Evolutionary conservation across 2,329 filamentous ascomycete genomes (phyloP).

Genomic region (Albifimbria verrucaria): DNA sequence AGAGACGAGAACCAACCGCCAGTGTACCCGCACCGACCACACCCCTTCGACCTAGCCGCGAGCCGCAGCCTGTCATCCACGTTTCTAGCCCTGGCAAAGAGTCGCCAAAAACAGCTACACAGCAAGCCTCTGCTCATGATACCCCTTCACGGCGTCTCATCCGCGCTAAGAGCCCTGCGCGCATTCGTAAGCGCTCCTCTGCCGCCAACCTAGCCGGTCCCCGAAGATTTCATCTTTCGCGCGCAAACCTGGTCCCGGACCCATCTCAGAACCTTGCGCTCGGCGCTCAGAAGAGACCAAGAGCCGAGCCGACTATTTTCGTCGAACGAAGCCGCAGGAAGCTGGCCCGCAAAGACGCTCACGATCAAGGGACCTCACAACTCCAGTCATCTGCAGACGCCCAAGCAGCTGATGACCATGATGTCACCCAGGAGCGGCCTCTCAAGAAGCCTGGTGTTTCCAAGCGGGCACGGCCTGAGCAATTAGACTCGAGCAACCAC

Average conservation of each 20-base stretch:
- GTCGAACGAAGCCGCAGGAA: conserved; percentile 48
- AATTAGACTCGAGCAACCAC: conserved; percentile 14
- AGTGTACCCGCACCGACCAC: conserved; percentile 19
- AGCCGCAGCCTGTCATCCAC: conserved; percentile 44
- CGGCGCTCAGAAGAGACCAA: conserved; percentile 37
- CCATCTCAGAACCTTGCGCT: conserved; percentile 15
- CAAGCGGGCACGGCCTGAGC: conserved; percentile 19
- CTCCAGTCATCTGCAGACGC: conserved; percentile 7
- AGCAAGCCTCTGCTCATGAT: conserved; percentile 7
- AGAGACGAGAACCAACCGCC: conserved; percentile 40
- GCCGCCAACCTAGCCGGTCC: conserved; percentile 27
- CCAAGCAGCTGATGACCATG: conserved; percentile 2
- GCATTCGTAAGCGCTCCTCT: conserved; percentile 10
- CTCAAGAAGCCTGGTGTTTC: conserved; percentile 32
- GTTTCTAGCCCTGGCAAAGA: conserved; percentile 38
- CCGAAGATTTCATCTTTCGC: conserved; percentile 55
- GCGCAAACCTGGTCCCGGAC: conserved; percentile 36
- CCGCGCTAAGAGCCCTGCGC: conserved; percentile 4
- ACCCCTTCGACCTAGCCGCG: conserved; percentile 12
- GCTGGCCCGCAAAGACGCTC: conserved; percentile 19
- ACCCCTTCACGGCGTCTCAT: background rate
- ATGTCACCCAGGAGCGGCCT: conserved; percentile 16
- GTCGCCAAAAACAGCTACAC: conserved; percentile 1
- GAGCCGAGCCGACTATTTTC: conserved; percentile 48
- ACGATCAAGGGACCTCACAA: background rate